Evolutionary conservation across 768 basidiomycete species (phyloP), one percentile per base, ranked within the genome.

Genomic region (Mrakia gelida): DNA sequence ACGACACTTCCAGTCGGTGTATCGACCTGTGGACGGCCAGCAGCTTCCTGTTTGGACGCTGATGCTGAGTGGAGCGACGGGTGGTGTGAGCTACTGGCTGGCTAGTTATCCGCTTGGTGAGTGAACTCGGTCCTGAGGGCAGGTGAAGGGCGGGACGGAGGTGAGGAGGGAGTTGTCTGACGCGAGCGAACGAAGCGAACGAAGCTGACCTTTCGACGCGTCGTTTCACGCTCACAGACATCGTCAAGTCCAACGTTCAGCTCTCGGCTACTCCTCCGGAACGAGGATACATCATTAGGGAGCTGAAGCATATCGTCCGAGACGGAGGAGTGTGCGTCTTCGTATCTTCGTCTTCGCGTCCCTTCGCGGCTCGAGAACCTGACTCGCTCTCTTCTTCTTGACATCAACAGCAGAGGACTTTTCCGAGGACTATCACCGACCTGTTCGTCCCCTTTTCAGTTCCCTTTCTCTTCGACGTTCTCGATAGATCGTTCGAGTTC

Each of bases 191-290:
- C 30, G 23, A 34, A 61, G 9, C 56, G 32, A 7, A 34, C 13
- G 26, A 13, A 49, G 21, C 8, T 34, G n/a, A 68, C 18, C 7
- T 72, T 52, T 32, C 23, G 26, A 54, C 15, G 23, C 18, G 34
- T 28, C n/a, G 28, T 68, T 11, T 26, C 52, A 41, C 70, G 30
- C n/a, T 8, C 1, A 30, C 54, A 92, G 95, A 98, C 80, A 92
- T 97, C 7, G 89, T 95, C 45, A 98, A 98, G 86, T 95, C 93
- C 6, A 90, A 94, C 52, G 87, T 97, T 15, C 95, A 98, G 81
- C 87, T 95, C 10, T 89, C 92, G 0, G 82, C 87, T 0, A 88
- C 86, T 2, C 94, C 95, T 0, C 93, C 94, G 1, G 78, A 13
- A 86, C 85, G 54, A 89, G 93, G 84, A 75, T 97, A 97, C 81